Percentiles rank a stretch among this genome's conserved stretches.
These are phyloP conservation scores for Thielaviopsis musarum DNA, from an alignment of 2,329 filamentous ascomycete genomes.

Conservation along the genomic window DNA sequence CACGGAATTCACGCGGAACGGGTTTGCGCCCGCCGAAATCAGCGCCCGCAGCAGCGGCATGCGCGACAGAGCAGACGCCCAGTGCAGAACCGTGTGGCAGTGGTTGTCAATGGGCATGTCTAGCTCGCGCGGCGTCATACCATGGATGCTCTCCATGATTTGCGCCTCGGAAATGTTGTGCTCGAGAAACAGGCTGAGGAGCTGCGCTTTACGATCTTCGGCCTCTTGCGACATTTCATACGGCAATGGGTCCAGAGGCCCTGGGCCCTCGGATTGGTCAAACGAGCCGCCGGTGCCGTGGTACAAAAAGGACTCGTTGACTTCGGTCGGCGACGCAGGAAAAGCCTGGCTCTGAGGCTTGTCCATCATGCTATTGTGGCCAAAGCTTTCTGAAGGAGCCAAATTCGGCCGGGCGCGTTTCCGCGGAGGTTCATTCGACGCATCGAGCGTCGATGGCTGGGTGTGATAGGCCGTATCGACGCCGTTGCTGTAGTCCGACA, in stretches of 20 bases:
- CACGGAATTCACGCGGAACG: constrained; percentile 71
- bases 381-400: constrained; percentile 41
- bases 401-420: constrained; percentile 51
- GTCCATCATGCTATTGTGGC: constrained; percentile 31
- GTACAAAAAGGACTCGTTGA: constrained; percentile 64
- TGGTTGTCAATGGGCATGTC: constrained; percentile 86
- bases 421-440: constrained; percentile 52
- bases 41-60: constrained; percentile 67
- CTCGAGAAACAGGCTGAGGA: constrained; percentile 73
- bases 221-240: constrained; percentile 44
- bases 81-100: constrained; percentile 81
- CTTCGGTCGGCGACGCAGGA: constrained; percentile 61
- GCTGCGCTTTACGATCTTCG: constrained; percentile 63
- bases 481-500: constrained; percentile 51
- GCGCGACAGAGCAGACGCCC: constrained; percentile 84
- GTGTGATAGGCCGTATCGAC: constrained; percentile 11
- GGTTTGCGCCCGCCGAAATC: constrained; percentile 69
- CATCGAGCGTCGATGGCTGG: constrained; percentile 29
- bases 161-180: constrained; percentile 51
- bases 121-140: constrained; percentile 61
- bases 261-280: constrained; percentile 13
- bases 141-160: constrained; percentile 60
- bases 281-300: constrained; percentile 25
- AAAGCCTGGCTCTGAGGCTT: constrained; percentile 30
- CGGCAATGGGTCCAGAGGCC: constrained; percentile 48